phyloP scores from a whole-genome alignment of 2,329 filamentous ascomycete species.

The Pseudocercospora fijiensis region DNA sequence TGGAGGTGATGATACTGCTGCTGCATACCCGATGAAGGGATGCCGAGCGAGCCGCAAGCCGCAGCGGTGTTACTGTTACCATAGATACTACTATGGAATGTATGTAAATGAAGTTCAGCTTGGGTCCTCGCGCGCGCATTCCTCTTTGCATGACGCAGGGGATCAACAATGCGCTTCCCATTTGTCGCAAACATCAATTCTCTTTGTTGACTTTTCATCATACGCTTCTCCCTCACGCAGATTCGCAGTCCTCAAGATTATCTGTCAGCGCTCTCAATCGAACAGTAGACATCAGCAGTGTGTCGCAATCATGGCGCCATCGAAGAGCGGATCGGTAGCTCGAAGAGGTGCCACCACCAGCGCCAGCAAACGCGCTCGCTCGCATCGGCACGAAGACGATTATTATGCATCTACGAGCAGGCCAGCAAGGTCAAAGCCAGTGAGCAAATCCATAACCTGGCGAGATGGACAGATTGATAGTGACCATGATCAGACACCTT shows the following conservation, averaged over 20 bases:
- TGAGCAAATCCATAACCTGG: not conserved
- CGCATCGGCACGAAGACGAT: not conserved
- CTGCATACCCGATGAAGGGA: not conserved
- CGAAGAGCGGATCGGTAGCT: not conserved
- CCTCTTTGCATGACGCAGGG: not conserved
- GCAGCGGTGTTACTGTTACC: not conserved
- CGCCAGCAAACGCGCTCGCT: not conserved
- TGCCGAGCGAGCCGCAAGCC: not conserved
- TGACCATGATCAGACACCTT: conserved; percentile 3
- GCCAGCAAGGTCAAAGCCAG: not conserved
- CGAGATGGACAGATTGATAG: not conserved
- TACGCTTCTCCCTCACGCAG: not conserved
- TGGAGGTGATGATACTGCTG: not conserved
- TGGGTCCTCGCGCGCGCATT: conserved; percentile 2
- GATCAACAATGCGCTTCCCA: not conserved
- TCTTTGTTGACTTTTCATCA: not conserved
- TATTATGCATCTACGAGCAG: not conserved
- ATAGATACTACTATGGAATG: not conserved
- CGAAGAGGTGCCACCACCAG: not conserved
- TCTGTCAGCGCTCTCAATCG: not conserved
- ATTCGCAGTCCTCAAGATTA: not conserved
- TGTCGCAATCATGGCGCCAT: not conserved
- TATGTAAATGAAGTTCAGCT: not conserved
- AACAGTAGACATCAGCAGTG: too few relatives aligned
- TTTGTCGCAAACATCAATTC: conserved; percentile 9